These are phyloP conservation scores for Kluyveromyces sp. DNA, from an alignment of 1,139 yeast species.

Conservation along the genomic window DNA sequence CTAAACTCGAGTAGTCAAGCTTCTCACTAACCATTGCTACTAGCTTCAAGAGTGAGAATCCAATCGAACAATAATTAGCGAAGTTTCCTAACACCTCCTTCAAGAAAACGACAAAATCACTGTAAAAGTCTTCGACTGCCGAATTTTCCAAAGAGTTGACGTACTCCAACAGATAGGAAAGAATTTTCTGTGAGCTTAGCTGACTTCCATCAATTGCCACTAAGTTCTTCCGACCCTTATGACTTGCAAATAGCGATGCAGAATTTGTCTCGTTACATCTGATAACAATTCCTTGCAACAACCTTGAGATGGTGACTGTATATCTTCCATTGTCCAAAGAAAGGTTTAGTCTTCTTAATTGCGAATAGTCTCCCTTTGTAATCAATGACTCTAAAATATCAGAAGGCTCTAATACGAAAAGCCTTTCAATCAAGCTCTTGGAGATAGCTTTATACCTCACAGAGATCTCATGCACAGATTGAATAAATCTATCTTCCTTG, in stretches of 20 bases:
- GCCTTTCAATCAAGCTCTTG: conserved; percentile 57
- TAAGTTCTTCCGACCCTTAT: conserved; percentile 8
- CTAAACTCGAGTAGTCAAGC: conserved; percentile 48
- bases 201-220: conserved; percentile 18
- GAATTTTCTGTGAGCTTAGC: conserved; percentile 14
- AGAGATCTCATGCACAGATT: conserved; percentile 50
- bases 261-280: conserved; percentile 33
- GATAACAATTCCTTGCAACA: conserved; percentile 48
- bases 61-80: conserved; percentile 40
- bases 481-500: conserved; percentile 8
- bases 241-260: conserved; percentile 16
- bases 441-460: conserved; percentile 67
- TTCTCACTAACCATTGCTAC: conserved; percentile 48
- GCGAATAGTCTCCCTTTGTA: conserved; percentile 21
- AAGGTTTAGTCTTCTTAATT: conserved; percentile 33
- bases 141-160: conserved; percentile 62
- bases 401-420: conserved; percentile 61
- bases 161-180: conserved; percentile 39
- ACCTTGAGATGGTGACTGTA: conserved; percentile 61
- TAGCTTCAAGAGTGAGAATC: conserved; percentile 47
- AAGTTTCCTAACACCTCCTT: conserved; percentile 48
- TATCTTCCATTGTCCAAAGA: conserved; percentile 83
- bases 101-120: conserved; percentile 47
- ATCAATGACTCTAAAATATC: conserved; percentile 67
- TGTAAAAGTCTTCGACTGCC: conserved; percentile 70